Evolutionary conservation across 2,329 filamentous ascomycete genomes (phyloP).

Genomic region (Aspergillus pseudoviridinutans): DNA sequence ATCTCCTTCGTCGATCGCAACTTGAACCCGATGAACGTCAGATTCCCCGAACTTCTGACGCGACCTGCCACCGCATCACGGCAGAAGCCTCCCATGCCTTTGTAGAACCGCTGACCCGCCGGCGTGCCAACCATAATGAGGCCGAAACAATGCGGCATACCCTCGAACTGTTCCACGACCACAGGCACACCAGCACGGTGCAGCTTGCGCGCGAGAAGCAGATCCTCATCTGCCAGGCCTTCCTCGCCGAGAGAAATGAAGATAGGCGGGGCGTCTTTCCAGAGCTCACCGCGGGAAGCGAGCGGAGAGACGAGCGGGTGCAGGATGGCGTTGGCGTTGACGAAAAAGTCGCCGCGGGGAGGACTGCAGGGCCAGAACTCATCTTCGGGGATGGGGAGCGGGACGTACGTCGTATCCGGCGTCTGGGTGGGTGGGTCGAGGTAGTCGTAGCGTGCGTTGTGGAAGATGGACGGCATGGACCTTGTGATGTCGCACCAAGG

Average conservation of each 20-base stretch:
- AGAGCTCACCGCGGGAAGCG: constrained; percentile 31
- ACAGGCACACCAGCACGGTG: constrained; percentile 35
- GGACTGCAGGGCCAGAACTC: constrained; percentile 39
- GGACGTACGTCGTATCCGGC: constrained; percentile 19
- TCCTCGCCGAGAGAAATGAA: constrained; percentile 43
- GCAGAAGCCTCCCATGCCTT: constrained; percentile 54
- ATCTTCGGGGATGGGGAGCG: constrained; percentile 30
- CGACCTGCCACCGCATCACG: constrained; percentile 28
- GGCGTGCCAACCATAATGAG: constrained; percentile 50
- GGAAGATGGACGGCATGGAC: constrained; percentile 38
- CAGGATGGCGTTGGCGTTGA: constrained; percentile 32
- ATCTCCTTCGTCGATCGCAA: constrained; percentile 24
- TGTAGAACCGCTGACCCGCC: constrained; percentile 51
- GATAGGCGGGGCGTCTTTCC: constrained; percentile 40
- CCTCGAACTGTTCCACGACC: constrained; percentile 41
- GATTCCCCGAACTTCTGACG: constrained; percentile 24
- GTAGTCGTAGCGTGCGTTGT: constrained; percentile 41
- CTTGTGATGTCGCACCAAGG: constrained; percentile 43
- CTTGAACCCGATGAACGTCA: constrained; percentile 31
- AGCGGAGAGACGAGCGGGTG: constrained; percentile 43
- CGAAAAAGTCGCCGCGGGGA: constrained; percentile 42
- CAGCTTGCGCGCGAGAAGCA: constrained; percentile 38
- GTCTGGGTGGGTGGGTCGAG: constrained; percentile 28
- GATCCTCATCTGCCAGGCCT: constrained; percentile 38
- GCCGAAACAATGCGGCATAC: constrained; percentile 52